A percentile compares a stretch with the other conserved stretches of the same genome.
These are phyloP conservation scores for Fusarium equiseti DNA, from an alignment of 2,329 filamentous ascomycete species.

Conservation along the genomic window DNA sequence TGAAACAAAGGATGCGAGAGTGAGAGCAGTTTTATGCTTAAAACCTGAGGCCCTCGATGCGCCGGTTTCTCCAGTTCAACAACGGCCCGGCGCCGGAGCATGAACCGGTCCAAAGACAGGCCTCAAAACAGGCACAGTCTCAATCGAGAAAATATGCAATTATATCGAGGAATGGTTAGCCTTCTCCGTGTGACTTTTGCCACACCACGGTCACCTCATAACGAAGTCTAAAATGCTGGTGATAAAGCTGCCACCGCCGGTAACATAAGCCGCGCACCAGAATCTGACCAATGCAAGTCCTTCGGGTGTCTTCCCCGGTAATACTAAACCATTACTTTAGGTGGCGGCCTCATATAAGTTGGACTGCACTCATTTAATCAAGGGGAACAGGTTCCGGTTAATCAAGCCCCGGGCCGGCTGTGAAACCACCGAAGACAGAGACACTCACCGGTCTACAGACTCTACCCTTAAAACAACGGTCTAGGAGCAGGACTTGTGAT, in stretches of 20 bases:
- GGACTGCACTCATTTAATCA: not conserved
- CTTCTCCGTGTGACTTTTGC: not conserved
- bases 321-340: not conserved
- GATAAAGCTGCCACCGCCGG: slow-evolving; percentile 22
- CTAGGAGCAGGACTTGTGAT: not conserved
- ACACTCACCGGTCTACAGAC: slow-evolving; percentile 2
- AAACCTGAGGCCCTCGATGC: slow-evolving; percentile 3
- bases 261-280: slow-evolving; percentile 3
- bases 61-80: not conserved
- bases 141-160: not conserved
- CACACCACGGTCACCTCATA: not conserved
- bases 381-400: not conserved
- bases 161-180: too few species aligned
- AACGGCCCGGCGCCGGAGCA: slow-evolving; percentile 22
- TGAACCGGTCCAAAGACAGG: slow-evolving; percentile 15
- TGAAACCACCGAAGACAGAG: slow-evolving; percentile 3
- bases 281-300: not conserved
- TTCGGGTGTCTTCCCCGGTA: slow-evolving; percentile 11
- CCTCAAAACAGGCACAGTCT: not conserved
- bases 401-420: slow-evolving; percentile 11
- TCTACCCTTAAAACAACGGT: not conserved
- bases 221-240: not conserved
- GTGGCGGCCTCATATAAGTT: slow-evolving; percentile 19
- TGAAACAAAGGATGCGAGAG: not conserved
- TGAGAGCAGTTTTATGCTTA: not conserved